These are phyloP conservation scores for Persicaria maculosa DNA, from an alignment of 148 eudicot species.

Conservation along the genomic window DNA sequence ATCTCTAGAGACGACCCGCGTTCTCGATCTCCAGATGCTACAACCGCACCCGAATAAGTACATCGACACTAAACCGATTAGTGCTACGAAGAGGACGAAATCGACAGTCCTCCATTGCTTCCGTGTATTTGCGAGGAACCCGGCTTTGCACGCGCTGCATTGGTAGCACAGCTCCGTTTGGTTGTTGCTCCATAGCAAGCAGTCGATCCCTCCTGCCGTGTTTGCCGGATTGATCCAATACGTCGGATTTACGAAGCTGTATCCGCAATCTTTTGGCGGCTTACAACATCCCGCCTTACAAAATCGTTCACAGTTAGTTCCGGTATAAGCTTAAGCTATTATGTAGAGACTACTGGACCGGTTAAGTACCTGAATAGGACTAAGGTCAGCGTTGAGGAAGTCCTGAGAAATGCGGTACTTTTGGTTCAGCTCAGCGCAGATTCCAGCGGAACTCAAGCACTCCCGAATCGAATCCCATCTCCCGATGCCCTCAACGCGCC, in stretches of 20 bases:
- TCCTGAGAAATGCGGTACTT: neutral
- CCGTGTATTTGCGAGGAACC: slow-evolving; percentile 16
- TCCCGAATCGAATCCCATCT: neutral
- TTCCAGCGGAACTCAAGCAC: neutral
- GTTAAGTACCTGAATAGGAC: slow-evolving; percentile 1
- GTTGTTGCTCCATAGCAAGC: slow-evolving; percentile 75
- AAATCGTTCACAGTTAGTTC: neutral
- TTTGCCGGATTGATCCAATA: slow-evolving; percentile 65
- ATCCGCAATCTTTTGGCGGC: slow-evolving; percentile 82
- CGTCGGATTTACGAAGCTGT: slow-evolving; percentile 66
- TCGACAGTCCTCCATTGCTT: slow-evolving; percentile 10
- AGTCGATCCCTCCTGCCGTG: slow-evolving; percentile 48
- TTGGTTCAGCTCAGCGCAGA: neutral
- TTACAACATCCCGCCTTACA: slow-evolving; percentile 83
- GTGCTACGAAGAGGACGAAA: neutral
- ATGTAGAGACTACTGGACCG: too few relatives aligned
- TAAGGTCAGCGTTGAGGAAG: neutral
- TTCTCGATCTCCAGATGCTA: neutral
- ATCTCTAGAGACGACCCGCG: neutral
- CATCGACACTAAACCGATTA: slow-evolving; percentile 1
- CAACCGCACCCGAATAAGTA: neutral
- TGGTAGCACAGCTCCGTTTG: slow-evolving; percentile 77
- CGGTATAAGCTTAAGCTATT: too few relatives aligned
- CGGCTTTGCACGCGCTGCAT: slow-evolving; percentile 88
- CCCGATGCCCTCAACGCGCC: neutral